Base-by-base conservation (phyloP, 257 asterid genomes). In the Handroanthus guayacan region DNA sequence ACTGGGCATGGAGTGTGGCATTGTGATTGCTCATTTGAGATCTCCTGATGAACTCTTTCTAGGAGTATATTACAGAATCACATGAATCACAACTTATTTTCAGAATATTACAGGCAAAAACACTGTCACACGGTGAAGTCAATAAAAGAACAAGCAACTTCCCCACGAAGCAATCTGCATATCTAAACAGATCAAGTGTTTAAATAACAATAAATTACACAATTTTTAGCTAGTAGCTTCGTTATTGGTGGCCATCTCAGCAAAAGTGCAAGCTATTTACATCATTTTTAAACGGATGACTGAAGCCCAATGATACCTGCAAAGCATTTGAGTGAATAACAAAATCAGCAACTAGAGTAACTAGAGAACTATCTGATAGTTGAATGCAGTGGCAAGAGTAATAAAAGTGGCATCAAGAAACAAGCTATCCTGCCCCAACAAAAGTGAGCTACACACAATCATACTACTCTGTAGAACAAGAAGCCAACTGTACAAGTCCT, bases 231-330 rank as follows among this genome's bases (percentile, higher is more conserved):
- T 39, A 12, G 73, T 62, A 70, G 70, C 17, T 37, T 6, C 17
- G 18, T 6, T 14, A 36, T 73, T 17, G 61, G 67, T 17, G 61
- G 67, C 67, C 25, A 13, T 62, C 9, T 8, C 34, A n/a, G 56
- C 1, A 63, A 68, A 52, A 31, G 9, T n/a, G 14, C 64, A 17
- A 45, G 45, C 43, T 38, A 25, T 8, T 11, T 20, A 14, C 39
- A n/a, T 52, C 56, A 52, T 12, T 62, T 71, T 86, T 91, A 91
- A 52, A 92, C 89, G 36, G 93, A 86, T 71, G 98, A 91, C 66
- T 85, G 97, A 72, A 94, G 92, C 75, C 98, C 98, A 52, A 94
- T 94, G 65, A 94, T 84, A n/a, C 98, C 97, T 94, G 94, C 81
- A 67, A 78, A 81, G 71, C 43, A 79, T 20, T 12, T 37, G 57